These are phyloP conservation scores for Sedum album DNA, from an alignment of 164 flowering plant species.

Conservation along the genomic window DNA sequence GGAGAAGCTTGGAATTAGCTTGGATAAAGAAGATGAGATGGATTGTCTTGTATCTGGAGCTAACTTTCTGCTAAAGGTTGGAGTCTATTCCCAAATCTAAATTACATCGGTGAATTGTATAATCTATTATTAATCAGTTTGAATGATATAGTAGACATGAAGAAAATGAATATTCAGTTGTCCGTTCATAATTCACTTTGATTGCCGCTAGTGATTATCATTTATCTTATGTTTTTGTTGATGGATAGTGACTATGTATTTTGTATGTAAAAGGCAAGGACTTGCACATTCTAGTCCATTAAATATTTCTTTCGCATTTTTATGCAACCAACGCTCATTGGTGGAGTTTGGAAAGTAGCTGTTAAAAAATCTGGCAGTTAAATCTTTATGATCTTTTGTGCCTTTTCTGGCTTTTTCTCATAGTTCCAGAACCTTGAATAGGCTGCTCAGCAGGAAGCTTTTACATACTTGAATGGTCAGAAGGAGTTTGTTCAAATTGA, in stretches of 20 bases:
- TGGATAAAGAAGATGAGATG: slow-evolving; percentile 86
- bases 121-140: background rate
- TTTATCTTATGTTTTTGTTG: too few species aligned
- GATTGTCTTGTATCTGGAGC: slow-evolving; percentile 74
- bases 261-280: background rate
- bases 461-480: slow-evolving; percentile 39
- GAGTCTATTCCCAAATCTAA: slow-evolving; percentile 10
- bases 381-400: too few species aligned
- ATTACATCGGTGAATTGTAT: background rate
- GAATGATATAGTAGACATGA: background rate
- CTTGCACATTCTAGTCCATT: background rate
- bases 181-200: background rate
- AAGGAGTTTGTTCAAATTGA: slow-evolving; percentile 58
- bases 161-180: background rate
- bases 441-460: slow-evolving; percentile 58
- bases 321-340: background rate
- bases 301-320: too few species aligned
- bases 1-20: slow-evolving; percentile 55
- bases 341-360: background rate
- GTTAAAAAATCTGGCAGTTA: too few species aligned
- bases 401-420: background rate
- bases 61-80: slow-evolving; percentile 77
- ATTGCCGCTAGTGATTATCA: background rate
- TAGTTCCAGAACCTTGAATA: slow-evolving; percentile 17
- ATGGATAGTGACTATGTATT: too few species aligned